Evolutionary conservation across 2,329 filamentous ascomycete genomes (phyloP).

Genomic region (Hawksworthiomyces lignivorus): DNA sequence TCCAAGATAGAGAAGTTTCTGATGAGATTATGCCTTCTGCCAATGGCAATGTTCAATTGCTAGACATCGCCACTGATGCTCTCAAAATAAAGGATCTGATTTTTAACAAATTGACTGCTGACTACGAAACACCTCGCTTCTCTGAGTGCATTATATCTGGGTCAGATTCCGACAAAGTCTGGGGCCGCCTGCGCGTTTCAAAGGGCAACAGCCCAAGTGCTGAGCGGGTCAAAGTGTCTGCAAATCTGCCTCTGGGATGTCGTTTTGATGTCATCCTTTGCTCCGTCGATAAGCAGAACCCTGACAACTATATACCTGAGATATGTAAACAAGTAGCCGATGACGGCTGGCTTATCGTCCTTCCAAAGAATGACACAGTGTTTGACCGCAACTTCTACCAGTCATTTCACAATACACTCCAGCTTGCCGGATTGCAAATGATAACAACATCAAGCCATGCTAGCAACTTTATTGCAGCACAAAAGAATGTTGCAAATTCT

Average conservation of each 20-base stretch:
- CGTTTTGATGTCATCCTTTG: constrained; percentile 5
- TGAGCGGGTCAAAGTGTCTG: constrained; percentile 6
- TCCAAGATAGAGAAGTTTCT: neutral
- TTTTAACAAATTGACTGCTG: constrained; percentile 20
- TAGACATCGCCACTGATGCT: constrained; percentile 16
- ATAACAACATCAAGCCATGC: neutral
- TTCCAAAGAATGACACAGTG: no score
- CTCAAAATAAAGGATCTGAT: constrained; percentile 16
- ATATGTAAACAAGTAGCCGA: neutral
- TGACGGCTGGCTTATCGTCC: constrained; percentile 9
- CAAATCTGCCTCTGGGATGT: neutral
- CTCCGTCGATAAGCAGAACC: neutral
- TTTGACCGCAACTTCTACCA: no score
- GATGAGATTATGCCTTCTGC: neutral
- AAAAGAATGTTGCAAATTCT: neutral
- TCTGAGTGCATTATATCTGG: constrained; percentile 25
- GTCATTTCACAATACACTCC: no score
- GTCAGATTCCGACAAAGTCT: neutral
- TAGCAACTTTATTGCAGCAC: constrained; percentile 4
- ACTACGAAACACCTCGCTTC: constrained; percentile 24
- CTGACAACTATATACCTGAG: neutral
- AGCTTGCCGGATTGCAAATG: constrained; percentile 2
- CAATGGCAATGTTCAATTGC: neutral
- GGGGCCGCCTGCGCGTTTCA: constrained; percentile 2
- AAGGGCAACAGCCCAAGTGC: neutral